Base-by-base conservation (phyloP, 164 flowering plant genomes). In the Nymphaea colorata region DNA sequence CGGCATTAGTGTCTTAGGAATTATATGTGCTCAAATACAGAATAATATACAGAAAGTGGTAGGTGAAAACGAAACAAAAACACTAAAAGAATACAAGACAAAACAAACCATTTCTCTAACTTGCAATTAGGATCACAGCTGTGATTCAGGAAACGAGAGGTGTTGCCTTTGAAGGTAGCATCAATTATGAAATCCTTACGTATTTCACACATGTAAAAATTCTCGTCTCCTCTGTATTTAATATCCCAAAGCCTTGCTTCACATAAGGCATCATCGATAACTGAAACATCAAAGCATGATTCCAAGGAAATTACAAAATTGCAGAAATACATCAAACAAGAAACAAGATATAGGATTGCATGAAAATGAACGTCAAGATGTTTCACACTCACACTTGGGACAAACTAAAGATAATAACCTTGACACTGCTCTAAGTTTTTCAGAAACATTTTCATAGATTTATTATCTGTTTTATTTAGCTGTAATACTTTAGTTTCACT, bases 121-220 rank as follows among this genome's bases (percentile, higher is more conserved):
- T 83, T 73, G 74, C 98, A 93, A 74, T 93, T 93, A 12, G 98
- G 98, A 70, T 86, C 83, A 73, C 98, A 93, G 59, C 98, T 86
- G 77, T 93, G 98, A 73, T 93, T 93, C 61, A 93, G 72, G 73
- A 90, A 93, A 42, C 98, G 88, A 42, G 97, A 83, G 10, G 71
- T 42, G 68, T 93, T 93, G 42, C 98, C 98, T 77, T 90, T 93
- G 82, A 81, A 90, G 60, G 96, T 93, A 67, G 98, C 96, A 84
- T 93, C 98, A 69, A 93, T 90, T 14, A 90, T 91, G 77, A 93
- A 90, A 74, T 93, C 84, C 69, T 85, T 90, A 18, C 88, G 76
- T 66, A 93, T 83, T 80, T 90, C 94, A 76, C 98, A 93, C 97
- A 93, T 86, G 75, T 93, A 93, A 67, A 93, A 91, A 68, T 93